A percentile compares a stretch with the other conserved stretches of the same genome.
Evolutionary conservation across 2,329 filamentous ascomycete genomes (phyloP).

Genomic region (Stenocarpella maydis): DNA sequence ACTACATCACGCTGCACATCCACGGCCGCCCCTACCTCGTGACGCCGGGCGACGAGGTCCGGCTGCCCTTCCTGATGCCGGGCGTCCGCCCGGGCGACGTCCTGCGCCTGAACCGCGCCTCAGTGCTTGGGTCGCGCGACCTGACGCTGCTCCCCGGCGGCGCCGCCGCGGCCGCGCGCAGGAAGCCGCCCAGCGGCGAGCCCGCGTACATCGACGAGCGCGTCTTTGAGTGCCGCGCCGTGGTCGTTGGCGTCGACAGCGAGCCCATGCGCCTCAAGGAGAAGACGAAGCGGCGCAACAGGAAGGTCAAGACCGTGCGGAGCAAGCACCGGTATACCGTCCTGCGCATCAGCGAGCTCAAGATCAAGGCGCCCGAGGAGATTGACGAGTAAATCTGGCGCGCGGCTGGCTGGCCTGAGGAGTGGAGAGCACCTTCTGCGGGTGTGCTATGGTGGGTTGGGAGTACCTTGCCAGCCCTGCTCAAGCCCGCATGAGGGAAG

Average conservation of each 20-base stretch:
- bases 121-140: slow-evolving; percentile 83
- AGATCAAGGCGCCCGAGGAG: slow-evolving; percentile 60
- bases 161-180: too few relatives aligned
- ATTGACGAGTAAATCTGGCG: slow-evolving; percentile 42
- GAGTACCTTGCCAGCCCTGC: background rate
- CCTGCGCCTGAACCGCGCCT: slow-evolving; percentile 86
- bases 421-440: background rate
- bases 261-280: slow-evolving; percentile 80
- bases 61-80: slow-evolving; percentile 82
- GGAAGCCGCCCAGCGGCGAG: slow-evolving; percentile 70
- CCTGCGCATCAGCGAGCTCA: slow-evolving; percentile 82
- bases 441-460: too few relatives aligned
- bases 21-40: slow-evolving; percentile 83
- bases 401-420: background rate
- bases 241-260: slow-evolving; percentile 84
- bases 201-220: slow-evolving; percentile 83
- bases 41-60: slow-evolving; percentile 76
- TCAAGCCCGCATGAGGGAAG: too few relatives aligned
- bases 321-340: slow-evolving; percentile 95
- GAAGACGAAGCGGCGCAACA: slow-evolving; percentile 82
- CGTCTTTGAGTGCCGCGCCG: slow-evolving; percentile 84
- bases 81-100: slow-evolving; percentile 82
- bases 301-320: slow-evolving; percentile 76
- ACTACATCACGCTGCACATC: slow-evolving; percentile 84
- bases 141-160: slow-evolving; percentile 70